Evolutionary conservation across 2,329 filamentous ascomycete genomes (phyloP).

Genomic region (Stagonosporopsis rhizophila): DNA sequence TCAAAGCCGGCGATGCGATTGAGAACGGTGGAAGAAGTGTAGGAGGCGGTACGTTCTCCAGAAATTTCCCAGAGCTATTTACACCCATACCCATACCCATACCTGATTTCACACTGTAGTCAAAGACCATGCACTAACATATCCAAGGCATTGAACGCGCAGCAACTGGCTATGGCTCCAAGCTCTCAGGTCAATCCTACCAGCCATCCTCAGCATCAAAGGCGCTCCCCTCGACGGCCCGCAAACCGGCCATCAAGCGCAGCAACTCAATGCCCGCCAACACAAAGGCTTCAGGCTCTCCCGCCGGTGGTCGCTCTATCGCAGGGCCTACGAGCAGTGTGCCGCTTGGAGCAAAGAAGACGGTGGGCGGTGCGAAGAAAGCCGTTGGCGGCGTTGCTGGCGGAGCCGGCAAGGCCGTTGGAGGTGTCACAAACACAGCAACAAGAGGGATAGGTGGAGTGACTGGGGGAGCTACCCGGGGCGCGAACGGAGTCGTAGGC

Average conservation of each 20-base stretch:
- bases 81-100: background rate
- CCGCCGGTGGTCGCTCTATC: conserved; percentile 13
- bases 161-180: conserved; percentile 38
- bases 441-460: conserved; percentile 10
- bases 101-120: background rate
- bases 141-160: conserved; percentile 40
- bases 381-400: conserved; percentile 25
- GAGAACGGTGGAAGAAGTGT: conserved; percentile 43
- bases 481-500: conserved; percentile 13
- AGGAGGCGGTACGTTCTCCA: conserved; percentile 36
- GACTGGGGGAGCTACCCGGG: conserved; percentile 2
- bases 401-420: conserved; percentile 16
- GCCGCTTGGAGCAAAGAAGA: conserved; percentile 42
- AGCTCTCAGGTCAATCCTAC: conserved; percentile 42
- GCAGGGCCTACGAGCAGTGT: conserved; percentile 21
- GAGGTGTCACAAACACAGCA: conserved; percentile 18
- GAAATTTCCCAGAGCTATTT: background rate
- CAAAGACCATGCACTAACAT: background rate
- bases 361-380: conserved; percentile 30
- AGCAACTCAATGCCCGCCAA: conserved; percentile 44
- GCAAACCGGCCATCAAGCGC: conserved; percentile 41
- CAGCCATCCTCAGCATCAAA: conserved; percentile 34
- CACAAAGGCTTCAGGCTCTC: conserved; percentile 25
- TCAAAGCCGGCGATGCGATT: conserved; percentile 48
- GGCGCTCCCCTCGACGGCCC: conserved; percentile 39